A percentile compares a stretch with the other conserved stretches of the same genome.
Conservation (phyloP, 176 grass and related monocot genomes). For the Tuctoria greenei region DNA sequence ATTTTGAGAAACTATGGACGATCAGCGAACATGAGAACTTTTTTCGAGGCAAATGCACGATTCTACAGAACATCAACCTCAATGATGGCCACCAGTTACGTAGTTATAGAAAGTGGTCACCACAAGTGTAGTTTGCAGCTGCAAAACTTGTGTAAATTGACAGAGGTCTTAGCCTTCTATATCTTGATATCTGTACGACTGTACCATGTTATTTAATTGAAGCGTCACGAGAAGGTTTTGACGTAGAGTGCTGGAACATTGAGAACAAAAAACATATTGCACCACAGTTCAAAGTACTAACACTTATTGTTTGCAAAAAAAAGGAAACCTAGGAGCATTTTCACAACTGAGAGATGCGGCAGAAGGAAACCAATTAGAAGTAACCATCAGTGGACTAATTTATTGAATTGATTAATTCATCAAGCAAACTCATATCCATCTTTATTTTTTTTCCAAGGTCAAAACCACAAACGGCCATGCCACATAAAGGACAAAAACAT, state of each 20-base stretch:
- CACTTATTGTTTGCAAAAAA: background rate
- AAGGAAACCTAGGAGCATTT: background rate
- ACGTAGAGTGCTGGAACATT: background rate
- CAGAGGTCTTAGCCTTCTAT: background rate
- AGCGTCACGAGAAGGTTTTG: background rate
- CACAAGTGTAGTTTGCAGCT: background rate
- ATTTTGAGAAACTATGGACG: background rate
- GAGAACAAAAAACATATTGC: background rate
- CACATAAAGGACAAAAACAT: conserved; percentile 35
- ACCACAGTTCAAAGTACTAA: background rate
- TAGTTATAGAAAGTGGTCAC: background rate
- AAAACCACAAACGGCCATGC: conserved; percentile 39
- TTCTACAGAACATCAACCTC: background rate
- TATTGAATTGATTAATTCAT: conserved; percentile 7
- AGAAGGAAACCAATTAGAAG: background rate
- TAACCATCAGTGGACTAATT: background rate
- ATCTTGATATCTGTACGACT: too few relatives aligned
- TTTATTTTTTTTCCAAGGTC: conserved; percentile 43
- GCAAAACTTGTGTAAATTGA: background rate
- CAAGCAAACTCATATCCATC: conserved; percentile 3
- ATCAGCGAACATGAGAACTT: background rate
- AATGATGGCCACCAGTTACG: background rate
- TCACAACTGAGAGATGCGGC: too few relatives aligned
- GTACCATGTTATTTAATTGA: background rate
- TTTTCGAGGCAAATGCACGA: background rate